These are phyloP conservation scores for carrot (Daucus carota) DNA, from an alignment of 129 eudicot species.

Conservation along the genomic window DH1_v3.0 NC_030387.2:23051001-23051500, in stretches of 20 bases:
- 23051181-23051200: background rate
- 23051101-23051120: background rate
- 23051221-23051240: conserved; percentile 87
- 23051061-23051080: background rate
- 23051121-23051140: background rate
- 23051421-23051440: conserved; percentile 67
- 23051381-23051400: conserved; percentile 77
- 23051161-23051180: too few species aligned
- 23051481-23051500: conserved; percentile 26
- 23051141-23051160: too few species aligned
- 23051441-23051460: conserved; percentile 59
- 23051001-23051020: background rate
- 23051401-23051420: conserved; percentile 82
- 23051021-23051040: background rate
- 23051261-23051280: conserved; percentile 74
- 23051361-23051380: conserved; percentile 62
- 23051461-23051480: conserved; percentile 25
- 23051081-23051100: background rate
- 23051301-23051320: conserved; percentile 76
- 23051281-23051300: conserved; percentile 76
- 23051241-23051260: conserved; percentile 69
- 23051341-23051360: conserved; percentile 65
- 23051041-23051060: conserved; percentile 4
- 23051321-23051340: conserved; percentile 62
- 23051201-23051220: conserved; percentile 27